Evolutionary conservation across 1,284 basidiomycete genomes (phyloP).

Genomic region (Trichosporon ovoides): DNA sequence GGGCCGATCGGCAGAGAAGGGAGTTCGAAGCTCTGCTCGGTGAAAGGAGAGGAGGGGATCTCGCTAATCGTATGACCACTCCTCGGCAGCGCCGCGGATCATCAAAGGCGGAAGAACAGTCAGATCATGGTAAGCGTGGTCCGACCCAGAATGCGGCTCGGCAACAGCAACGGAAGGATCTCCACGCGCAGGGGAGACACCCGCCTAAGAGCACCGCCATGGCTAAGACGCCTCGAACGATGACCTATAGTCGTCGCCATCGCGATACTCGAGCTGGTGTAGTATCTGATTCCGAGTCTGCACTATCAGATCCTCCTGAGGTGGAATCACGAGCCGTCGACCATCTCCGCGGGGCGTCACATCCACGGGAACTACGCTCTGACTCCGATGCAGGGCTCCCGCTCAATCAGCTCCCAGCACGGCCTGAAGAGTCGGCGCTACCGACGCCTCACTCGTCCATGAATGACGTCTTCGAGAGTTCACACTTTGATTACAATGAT

Average conservation of each 20-base stretch:
- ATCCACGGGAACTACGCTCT: too few relatives aligned
- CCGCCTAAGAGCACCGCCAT: not conserved
- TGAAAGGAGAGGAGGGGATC: conserved; percentile 1
- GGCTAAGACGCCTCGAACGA: not conserved
- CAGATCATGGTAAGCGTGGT: not conserved
- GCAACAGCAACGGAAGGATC: too few relatives aligned
- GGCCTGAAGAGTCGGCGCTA: not conserved
- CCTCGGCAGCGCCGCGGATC: not conserved
- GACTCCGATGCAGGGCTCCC: not conserved
- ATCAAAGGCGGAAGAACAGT: not conserved
- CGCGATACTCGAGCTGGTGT: not conserved
- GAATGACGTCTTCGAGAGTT: not conserved
- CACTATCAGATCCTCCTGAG: conserved; percentile 13
- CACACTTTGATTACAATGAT: not conserved
- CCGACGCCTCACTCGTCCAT: not conserved
- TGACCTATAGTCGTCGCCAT: conserved; percentile 14
- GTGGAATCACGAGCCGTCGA: not conserved
- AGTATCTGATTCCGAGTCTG: conserved; percentile 6
- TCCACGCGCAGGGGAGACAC: too few relatives aligned
- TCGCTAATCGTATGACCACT: not conserved
- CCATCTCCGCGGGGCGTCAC: not conserved
- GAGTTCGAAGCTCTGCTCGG: conserved; percentile 30
- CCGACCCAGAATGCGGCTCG: not conserved
- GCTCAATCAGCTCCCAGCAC: not conserved
- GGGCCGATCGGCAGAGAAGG: conserved; percentile 23